These are phyloP conservation scores for Linanthus parryae DNA, from an alignment of 148 eudicot species.

Conservation along the genomic window DNA sequence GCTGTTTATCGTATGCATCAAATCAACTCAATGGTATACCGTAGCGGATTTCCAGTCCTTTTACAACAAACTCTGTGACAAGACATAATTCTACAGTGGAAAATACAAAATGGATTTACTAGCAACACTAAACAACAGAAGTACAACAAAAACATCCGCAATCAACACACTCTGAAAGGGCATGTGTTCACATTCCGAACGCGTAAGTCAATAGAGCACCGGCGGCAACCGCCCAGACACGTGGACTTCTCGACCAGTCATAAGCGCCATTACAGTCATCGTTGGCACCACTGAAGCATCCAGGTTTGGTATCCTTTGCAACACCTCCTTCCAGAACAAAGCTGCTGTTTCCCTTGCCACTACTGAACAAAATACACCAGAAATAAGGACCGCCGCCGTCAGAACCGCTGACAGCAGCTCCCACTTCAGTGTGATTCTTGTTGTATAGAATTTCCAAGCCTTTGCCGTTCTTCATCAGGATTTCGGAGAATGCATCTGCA, in stretches of 20 bases:
- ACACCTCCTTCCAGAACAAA: conserved; percentile 55
- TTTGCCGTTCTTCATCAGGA: conserved; percentile 54
- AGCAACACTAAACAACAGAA: no score
- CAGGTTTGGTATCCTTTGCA: conserved; percentile 58
- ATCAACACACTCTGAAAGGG: not conserved
- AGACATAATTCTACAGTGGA: no score
- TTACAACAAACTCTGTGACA: no score
- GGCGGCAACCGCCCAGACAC: conserved; percentile 24
- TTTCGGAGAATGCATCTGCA: conserved; percentile 51
- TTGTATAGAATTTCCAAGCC: conserved; percentile 65
- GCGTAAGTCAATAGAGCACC: conserved; percentile 28
- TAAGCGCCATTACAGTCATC: conserved; percentile 55
- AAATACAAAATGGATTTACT: no score
- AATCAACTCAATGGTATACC: no score
- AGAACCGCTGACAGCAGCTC: conserved; percentile 86
- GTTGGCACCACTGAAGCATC: conserved; percentile 90
- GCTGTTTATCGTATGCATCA: no score
- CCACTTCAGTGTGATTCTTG: conserved; percentile 83
- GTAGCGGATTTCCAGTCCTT: no score
- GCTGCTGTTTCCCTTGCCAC: conserved; percentile 60
- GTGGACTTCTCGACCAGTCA: conserved; percentile 14
- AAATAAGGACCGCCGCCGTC: conserved; percentile 78
- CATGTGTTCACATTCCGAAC: conserved; percentile 22
- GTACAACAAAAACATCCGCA: no score
- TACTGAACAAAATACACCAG: conserved; percentile 90